Evolutionary conservation across 1,284 basidiomycete species (phyloP).

Genomic region (Pascua guehoae): DNA sequence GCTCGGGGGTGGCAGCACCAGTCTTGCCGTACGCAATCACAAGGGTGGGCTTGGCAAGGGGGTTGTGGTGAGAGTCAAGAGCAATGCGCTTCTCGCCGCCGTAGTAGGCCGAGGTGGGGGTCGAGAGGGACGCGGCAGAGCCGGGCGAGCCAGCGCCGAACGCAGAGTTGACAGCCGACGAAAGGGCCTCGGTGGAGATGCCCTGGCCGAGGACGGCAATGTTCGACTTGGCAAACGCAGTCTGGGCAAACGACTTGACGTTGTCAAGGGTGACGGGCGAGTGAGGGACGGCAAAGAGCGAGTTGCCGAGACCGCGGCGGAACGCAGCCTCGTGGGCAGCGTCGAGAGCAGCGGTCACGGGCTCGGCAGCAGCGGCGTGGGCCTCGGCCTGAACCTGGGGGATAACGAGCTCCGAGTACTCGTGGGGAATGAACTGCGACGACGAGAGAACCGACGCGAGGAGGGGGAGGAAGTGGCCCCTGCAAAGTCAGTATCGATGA

Average conservation of each 20-base stretch:
- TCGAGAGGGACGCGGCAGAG: constrained; percentile 40
- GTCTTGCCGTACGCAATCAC: constrained; percentile 77
- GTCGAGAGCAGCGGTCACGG: constrained; percentile 61
- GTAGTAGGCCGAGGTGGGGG: constrained; percentile 59
- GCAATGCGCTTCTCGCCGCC: constrained; percentile 76
- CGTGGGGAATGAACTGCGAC: constrained; percentile 77
- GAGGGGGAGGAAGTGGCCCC: constrained; percentile 79
- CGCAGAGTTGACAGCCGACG: constrained; percentile 67
- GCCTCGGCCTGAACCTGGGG: constrained; percentile 71
- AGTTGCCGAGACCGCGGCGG: constrained; percentile 82
- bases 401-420: constrained; percentile 79
- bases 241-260: constrained; percentile 67
- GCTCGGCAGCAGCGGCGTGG: constrained; percentile 59
- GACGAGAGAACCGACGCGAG: constrained; percentile 78
- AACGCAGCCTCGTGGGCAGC: constrained; percentile 83
- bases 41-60: constrained; percentile 60
- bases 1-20: constrained; percentile 60
- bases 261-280: constrained; percentile 61
- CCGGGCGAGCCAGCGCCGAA: constrained; percentile 53
- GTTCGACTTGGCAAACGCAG: constrained; percentile 71
- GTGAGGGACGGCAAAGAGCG: constrained; percentile 74
- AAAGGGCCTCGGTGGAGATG: constrained; percentile 67
- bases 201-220: constrained; percentile 82
- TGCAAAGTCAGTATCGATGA: constrained; percentile 39
- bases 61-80: constrained; percentile 56